Conservation (phyloP, 2,329 filamentous ascomycete genomes). For the Fusarium luffae region DNA sequence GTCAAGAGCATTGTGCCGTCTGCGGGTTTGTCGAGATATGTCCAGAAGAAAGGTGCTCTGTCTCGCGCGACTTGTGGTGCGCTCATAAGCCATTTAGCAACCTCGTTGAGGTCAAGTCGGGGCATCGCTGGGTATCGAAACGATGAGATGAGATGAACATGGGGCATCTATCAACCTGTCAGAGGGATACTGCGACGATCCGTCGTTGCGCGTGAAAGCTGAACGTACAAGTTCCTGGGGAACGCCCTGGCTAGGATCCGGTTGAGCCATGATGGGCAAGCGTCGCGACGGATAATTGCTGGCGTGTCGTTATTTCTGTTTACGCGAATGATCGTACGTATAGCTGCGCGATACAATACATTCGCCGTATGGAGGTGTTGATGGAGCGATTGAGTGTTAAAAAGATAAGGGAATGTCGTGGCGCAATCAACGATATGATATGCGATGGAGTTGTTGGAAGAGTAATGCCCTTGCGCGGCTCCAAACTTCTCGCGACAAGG, state of each 20-base stretch:
- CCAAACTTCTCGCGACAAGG: constrained; percentile 56
- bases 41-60: constrained; percentile 90
- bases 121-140: constrained; percentile 81
- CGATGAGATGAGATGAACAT: constrained; percentile 89
- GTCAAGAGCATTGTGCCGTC: constrained; percentile 86
- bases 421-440: constrained; percentile 36
- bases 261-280: constrained; percentile 53
- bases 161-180: constrained; percentile 71
- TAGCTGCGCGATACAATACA: not conserved
- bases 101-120: constrained; percentile 77
- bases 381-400: constrained; percentile 10
- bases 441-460: constrained; percentile 40
- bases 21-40: constrained; percentile 82
- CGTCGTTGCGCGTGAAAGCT: not conserved
- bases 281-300: constrained; percentile 35
- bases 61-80: constrained; percentile 89
- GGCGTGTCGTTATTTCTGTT: constrained; percentile 25
- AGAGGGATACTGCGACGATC: constrained; percentile 25
- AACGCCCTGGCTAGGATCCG: constrained; percentile 56
- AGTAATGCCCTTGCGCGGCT: constrained; percentile 42
- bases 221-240: constrained; percentile 56
- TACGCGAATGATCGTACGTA: constrained; percentile 33
- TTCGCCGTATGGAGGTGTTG: not conserved
- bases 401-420: constrained; percentile 35
- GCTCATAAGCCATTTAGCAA: constrained; percentile 83